A percentile compares a stretch with the other conserved stretches of the same genome.
Conservation (phyloP, 768 basidiomycete species). For the Astraeus odoratus region DNA sequence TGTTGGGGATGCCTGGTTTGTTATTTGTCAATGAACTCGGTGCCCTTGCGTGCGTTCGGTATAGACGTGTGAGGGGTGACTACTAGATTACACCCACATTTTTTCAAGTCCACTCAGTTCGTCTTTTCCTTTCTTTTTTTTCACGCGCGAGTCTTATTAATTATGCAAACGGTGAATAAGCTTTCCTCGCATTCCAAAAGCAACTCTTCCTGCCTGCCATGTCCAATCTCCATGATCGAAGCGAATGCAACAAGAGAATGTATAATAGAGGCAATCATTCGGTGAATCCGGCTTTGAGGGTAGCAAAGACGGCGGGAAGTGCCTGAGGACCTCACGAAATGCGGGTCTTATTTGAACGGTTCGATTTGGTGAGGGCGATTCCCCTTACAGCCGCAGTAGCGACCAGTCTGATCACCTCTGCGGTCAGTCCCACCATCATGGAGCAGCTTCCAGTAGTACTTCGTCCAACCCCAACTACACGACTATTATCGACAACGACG, state of each 20-base stretch:
- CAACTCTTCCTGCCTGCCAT: slow-evolving; percentile 61
- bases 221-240: slow-evolving; percentile 62
- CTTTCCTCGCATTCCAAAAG: slow-evolving; percentile 49
- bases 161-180: too few species aligned
- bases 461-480: slow-evolving; percentile 63
- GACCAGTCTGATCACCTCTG: slow-evolving; percentile 30
- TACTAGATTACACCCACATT: too few species aligned
- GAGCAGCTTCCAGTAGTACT: slow-evolving; percentile 40
- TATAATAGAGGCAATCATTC: too few species aligned
- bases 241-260: too few species aligned
- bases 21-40: too few species aligned
- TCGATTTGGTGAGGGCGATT: slow-evolving; percentile 47
- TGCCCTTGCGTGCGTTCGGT: too few species aligned
- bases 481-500: slow-evolving; percentile 67
- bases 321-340: slow-evolving; percentile 44
- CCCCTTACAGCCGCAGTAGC: slow-evolving; percentile 33
- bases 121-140: too few species aligned
- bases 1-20: too few species aligned
- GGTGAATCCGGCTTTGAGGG: slow-evolving; percentile 51
- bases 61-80: too few species aligned
- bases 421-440: slow-evolving; percentile 24
- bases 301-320: slow-evolving; percentile 59
- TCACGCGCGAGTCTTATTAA: too few species aligned
- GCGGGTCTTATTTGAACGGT: slow-evolving; percentile 67
- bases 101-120: too few species aligned